phyloP scores from a whole-genome alignment of 768 basidiomycete species.

The Phaeotremella fagi region DNA sequence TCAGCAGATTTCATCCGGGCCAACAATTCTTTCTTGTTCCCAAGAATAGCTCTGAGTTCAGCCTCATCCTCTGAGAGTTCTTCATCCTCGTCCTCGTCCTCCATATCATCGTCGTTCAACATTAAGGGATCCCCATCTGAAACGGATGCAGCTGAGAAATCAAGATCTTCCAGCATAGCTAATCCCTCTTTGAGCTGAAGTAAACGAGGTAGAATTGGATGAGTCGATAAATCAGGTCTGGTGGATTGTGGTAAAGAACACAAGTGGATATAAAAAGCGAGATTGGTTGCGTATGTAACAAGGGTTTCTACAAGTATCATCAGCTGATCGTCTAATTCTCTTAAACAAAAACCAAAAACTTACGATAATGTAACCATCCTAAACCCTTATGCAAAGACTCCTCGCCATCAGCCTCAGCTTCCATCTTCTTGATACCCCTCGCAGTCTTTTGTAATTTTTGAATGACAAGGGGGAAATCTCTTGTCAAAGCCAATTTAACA shows the following conservation, averaged over 20 bases:
- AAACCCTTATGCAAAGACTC: slow-evolving; percentile 38
- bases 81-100: no score
- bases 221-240: slow-evolving; percentile 58
- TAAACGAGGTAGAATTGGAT: slow-evolving; percentile 68
- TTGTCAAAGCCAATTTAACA: slow-evolving; percentile 43
- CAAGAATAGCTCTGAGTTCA: slow-evolving; percentile 22
- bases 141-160: slow-evolving; percentile 54
- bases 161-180: slow-evolving; percentile 75
- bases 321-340: no score
- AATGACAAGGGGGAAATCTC: slow-evolving; percentile 47
- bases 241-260: slow-evolving; percentile 63
- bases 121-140: slow-evolving; percentile 45
- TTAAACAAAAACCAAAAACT: no score
- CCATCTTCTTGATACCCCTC: slow-evolving; percentile 42
- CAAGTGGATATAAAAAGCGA: slow-evolving; percentile 91
- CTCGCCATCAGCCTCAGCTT: slow-evolving; percentile 28
- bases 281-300: slow-evolving; percentile 79
- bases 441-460: slow-evolving; percentile 42
- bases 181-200: slow-evolving; percentile 78
- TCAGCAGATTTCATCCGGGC: slow-evolving; percentile 10
- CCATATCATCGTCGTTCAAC: slow-evolving; percentile 53
- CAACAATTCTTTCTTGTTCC: slow-evolving; percentile 22
- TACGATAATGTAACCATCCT: slow-evolving; percentile 71
- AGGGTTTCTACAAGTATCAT: slow-evolving; percentile 64
- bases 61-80: slow-evolving; percentile 34